Conservation (phyloP, 768 basidiomycete species). For the Lactarius pseudohatsudake region DNA sequence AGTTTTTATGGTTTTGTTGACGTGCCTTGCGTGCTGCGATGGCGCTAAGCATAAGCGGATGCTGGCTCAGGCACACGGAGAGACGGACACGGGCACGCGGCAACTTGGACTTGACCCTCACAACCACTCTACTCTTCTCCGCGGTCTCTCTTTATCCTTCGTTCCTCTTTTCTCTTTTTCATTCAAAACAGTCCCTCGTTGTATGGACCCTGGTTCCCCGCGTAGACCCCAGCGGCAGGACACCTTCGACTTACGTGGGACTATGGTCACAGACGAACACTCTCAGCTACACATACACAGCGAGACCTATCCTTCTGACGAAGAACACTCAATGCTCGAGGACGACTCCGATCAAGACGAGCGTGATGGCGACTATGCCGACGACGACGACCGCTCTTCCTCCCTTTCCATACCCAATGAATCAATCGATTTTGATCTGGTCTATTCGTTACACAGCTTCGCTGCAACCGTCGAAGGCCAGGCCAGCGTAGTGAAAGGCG, state of each 20-base stretch:
- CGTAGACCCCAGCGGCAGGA: conserved; percentile 44
- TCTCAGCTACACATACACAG: conserved; percentile 51
- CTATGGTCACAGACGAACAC: conserved; percentile 55
- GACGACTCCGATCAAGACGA: conserved; percentile 80
- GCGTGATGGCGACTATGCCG: conserved; percentile 63
- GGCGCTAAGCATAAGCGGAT: conserved; percentile 61
- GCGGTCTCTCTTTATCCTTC: conserved; percentile 7
- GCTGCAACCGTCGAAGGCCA: conserved; percentile 98
- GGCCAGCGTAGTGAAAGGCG: conserved; percentile 97
- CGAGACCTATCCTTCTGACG: conserved; percentile 58
- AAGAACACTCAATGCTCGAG: conserved; percentile 80
- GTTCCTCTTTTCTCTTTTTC: neutral
- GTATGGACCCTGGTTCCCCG: conserved; percentile 17
- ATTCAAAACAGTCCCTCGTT: neutral
- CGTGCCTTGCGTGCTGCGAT: conserved; percentile 71
- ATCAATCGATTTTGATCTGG: conserved; percentile 90
- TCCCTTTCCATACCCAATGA: conserved; percentile 87
- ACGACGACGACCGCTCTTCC: conserved; percentile 77
- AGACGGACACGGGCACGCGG: neutral
- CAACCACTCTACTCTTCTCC: neutral
- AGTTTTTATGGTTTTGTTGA: conserved; percentile 33
- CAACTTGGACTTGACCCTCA: conserved; percentile 5
- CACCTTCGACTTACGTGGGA: conserved; percentile 71
- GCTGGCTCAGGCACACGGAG: too few relatives aligned
- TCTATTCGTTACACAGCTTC: conserved; percentile 94